phyloP scores from a whole-genome alignment of 371 early-diverging fungal genomes.

The Mortierella sp. region DNA sequence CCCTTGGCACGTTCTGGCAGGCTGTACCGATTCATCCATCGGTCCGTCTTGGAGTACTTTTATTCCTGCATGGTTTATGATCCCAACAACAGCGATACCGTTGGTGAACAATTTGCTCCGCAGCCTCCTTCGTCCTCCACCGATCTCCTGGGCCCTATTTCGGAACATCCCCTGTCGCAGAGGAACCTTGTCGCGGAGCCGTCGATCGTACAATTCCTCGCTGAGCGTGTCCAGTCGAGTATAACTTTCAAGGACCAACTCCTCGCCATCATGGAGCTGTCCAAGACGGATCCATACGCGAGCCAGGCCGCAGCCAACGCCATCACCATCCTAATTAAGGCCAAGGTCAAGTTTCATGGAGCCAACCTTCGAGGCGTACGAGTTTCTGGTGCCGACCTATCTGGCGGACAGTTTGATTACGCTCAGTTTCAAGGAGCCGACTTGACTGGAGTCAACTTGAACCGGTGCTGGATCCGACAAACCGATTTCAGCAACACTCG shows the following conservation, averaged over 20 bases:
- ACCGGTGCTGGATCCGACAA: background rate
- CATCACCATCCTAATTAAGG: constrained; percentile 4
- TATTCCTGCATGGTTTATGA: background rate
- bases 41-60: background rate
- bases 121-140: background rate
- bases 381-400: background rate
- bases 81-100: background rate
- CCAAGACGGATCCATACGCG: background rate
- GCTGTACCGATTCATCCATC: background rate
- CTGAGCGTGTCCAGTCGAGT: background rate
- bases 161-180: background rate
- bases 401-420: background rate
- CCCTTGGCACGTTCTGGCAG: background rate
- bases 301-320: background rate
- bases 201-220: constrained; percentile 4
- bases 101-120: too few relatives aligned
- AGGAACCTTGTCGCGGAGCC: background rate
- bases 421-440: background rate
- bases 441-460: background rate
- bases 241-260: background rate
- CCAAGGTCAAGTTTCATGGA: background rate
- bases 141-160: background rate
- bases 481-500: background rate
- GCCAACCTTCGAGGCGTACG: background rate
- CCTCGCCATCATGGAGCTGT: background rate